Evolutionary conservation across 176 grass and related monocot species (phyloP), one percentile per base, ranked within the genome.

Genomic region (Aegilops tauschii): DNA sequence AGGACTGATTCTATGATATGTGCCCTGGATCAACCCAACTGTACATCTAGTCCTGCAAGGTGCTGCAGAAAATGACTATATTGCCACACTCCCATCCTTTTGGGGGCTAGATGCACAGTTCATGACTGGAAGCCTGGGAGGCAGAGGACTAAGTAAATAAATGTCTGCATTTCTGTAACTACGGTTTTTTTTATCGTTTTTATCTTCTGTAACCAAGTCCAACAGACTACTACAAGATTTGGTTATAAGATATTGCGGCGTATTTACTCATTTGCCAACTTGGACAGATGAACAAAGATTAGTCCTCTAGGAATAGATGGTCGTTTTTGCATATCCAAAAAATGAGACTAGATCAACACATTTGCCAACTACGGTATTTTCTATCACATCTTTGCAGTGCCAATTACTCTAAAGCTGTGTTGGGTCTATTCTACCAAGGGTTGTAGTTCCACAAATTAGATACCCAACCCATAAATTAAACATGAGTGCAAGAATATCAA

Each of bases 381-480:
- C 27, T 23, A 14, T 56, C 44, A 89, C 13, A 45, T 89, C 35
- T 83, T 77, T 65, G 56, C 61, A 85, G 59, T 66, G 44, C 25
- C 45, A 49, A 49, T 74, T 32, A 42, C 27, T 59, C 27, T 73
- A 39, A 69, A 80, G 25, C 23, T 36, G 50, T 64, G 74, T 4
- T 63, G 71, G 31, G 39, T 73, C 14, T 80, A 56, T 76, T 29
- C 39, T 81, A 73, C 13, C 14, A 87, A 65, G 39, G 58, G 63
- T 65, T 4, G 56, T 86, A 37, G 20, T 27, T 81, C 67, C 21
- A 74, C 36, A 50, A 81, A 73, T 87, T 87, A 39, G 68, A 21
- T 64, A 80, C 37, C 66, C 66, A 81, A 81, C 47, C 59, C 28
- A 86, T 62, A 80, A 72, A 72, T 34, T 27, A 73, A 86, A 80